Evolutionary conservation across 1,284 basidiomycete genomes (phyloP).

Genomic region (Inonotus hispidus): DNA sequence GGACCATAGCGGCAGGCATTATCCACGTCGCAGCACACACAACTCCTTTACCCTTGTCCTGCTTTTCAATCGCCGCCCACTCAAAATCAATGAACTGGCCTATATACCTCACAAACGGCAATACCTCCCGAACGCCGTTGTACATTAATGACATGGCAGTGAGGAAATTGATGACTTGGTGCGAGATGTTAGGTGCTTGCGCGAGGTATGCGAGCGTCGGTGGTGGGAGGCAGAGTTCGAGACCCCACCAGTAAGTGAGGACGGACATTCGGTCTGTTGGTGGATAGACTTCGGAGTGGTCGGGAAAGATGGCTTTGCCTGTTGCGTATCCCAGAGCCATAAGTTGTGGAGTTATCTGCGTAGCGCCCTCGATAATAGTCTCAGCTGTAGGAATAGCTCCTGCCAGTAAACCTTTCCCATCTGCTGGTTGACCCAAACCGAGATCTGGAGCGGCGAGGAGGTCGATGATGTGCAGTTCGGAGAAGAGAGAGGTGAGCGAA

Average conservation of each 20-base stretch:
- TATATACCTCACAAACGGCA: constrained; percentile 76
- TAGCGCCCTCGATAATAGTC: constrained; percentile 60
- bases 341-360: constrained; percentile 67
- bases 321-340: constrained; percentile 74
- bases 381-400: constrained; percentile 70
- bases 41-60: constrained; percentile 67
- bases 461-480: constrained; percentile 54
- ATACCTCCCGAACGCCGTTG: constrained; percentile 66
- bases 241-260: constrained; percentile 84
- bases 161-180: constrained; percentile 62
- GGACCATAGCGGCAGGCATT: constrained; percentile 66
- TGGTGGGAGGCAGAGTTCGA: constrained; percentile 67
- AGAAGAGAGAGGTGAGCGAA: constrained; percentile 43
- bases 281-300: constrained; percentile 64
- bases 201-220: constrained; percentile 55
- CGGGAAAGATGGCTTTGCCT: constrained; percentile 57
- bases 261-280: constrained; percentile 72
- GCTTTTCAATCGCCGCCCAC: constrained; percentile 54
- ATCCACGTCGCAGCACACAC: constrained; percentile 83
- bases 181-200: constrained; percentile 53
- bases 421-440: constrained; percentile 54
- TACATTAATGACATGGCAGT: constrained; percentile 62
- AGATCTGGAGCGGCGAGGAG: constrained; percentile 49
- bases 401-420: constrained; percentile 53
- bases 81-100: constrained; percentile 70